Percentiles rank a stretch among this genome's conserved stretches.
These are phyloP conservation scores for Amanita rimosa DNA, from an alignment of 768 basidiomycete genomes.

Conservation along the genomic window DNA sequence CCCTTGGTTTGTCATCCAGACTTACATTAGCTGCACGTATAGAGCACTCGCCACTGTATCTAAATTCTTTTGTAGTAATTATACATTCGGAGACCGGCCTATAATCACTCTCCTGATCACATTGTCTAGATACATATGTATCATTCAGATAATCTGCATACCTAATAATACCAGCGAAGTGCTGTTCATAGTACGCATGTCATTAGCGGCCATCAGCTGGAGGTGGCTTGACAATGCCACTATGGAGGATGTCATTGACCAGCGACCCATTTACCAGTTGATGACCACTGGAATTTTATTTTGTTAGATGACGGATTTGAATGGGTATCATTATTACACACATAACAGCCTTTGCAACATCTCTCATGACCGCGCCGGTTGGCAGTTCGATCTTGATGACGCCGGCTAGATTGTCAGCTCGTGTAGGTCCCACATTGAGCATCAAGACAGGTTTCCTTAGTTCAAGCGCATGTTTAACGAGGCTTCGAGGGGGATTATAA, in stretches of 20 bases:
- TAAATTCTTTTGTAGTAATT: slow-evolving; percentile 2
- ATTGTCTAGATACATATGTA: background rate
- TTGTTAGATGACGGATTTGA: background rate
- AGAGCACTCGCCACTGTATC: background rate
- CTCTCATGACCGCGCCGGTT: slow-evolving; percentile 61
- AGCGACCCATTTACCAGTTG: slow-evolving; percentile 31
- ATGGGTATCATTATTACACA: slow-evolving; percentile 16
- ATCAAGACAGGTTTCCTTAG: slow-evolving; percentile 69
- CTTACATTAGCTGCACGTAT: background rate
- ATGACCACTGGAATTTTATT: slow-evolving; percentile 29
- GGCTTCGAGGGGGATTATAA: slow-evolving; percentile 24
- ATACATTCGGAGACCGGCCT: background rate
- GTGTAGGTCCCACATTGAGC: slow-evolving; percentile 80
- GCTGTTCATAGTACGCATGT: background rate
- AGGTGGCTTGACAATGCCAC: slow-evolving; percentile 45
- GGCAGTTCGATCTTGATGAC: slow-evolving; percentile 74
- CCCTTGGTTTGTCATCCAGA: background rate
- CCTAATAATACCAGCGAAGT: slow-evolving; percentile 1
- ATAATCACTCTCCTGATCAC: background rate
- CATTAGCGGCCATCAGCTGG: slow-evolving; percentile 21
- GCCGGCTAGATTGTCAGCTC: slow-evolving; percentile 61
- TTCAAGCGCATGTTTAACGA: slow-evolving; percentile 72
- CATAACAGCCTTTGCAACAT: slow-evolving; percentile 51
- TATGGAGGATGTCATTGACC: slow-evolving; percentile 39
- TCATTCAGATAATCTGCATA: background rate